These are phyloP conservation scores for Diaporthe helianthi DNA, from an alignment of 2,329 filamentous ascomycete genomes.

Conservation along the genomic window DNA sequence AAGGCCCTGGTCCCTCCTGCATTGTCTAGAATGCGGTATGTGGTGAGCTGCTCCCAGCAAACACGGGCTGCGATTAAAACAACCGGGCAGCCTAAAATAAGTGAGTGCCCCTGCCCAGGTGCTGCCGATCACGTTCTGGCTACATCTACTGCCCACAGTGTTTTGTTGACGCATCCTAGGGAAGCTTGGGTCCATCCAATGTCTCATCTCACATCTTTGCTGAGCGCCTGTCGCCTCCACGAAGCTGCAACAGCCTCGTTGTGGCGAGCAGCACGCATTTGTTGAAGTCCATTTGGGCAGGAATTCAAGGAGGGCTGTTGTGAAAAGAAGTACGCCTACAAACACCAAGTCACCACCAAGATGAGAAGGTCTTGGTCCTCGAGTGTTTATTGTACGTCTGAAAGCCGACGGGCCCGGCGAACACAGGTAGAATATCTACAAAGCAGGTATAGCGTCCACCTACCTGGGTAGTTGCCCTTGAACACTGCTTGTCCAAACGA, in stretches of 20 bases:
- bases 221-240: not conserved
- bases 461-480: not conserved
- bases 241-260: not conserved
- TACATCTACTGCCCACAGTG: not conserved
- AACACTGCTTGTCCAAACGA: constrained; percentile 24
- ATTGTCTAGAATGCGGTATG: not conserved
- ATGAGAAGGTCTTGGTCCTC: not conserved
- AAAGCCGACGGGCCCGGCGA: not conserved
- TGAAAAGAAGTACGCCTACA: not conserved
- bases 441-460: not conserved
- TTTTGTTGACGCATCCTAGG: constrained; percentile 1
- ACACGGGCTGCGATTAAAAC: not conserved
- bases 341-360: not conserved
- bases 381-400: not conserved
- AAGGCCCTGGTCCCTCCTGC: not conserved
- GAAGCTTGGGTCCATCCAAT: not conserved
- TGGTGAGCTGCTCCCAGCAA: not conserved
- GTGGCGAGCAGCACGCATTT: constrained; percentile 2
- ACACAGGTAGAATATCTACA: not conserved
- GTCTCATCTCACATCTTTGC: constrained; percentile 5
- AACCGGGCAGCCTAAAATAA: not conserved
- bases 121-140: no score
- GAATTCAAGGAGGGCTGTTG: not conserved
- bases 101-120: not conserved
- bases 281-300: constrained; percentile 2